phyloP scores from a whole-genome alignment of 768 basidiomycete species.

The Infundibulicybe gibba region DNA sequence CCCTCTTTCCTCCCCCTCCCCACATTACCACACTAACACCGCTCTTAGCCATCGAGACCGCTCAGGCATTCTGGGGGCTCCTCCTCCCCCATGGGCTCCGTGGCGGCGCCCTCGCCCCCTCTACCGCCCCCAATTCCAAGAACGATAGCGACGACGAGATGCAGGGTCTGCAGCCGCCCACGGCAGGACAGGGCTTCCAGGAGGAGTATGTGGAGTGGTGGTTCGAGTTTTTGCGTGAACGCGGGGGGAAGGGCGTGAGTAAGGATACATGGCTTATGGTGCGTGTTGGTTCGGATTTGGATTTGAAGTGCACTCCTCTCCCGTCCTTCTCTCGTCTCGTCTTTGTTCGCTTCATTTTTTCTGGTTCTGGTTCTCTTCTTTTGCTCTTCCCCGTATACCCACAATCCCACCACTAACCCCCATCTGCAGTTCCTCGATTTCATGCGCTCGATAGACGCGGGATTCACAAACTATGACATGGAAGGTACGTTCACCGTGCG shows the following conservation, averaged over 20 bases:
- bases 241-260: slow-evolving; percentile 73
- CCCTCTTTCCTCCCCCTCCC: slow-evolving; percentile 5
- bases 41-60: slow-evolving; percentile 67
- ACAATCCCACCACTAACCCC: no score
- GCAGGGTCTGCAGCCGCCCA: slow-evolving; percentile 43
- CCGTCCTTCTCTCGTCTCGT: background rate
- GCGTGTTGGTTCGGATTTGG: slow-evolving; percentile 16
- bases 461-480: slow-evolving; percentile 69
- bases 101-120: slow-evolving; percentile 61
- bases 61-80: slow-evolving; percentile 75
- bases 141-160: slow-evolving; percentile 44
- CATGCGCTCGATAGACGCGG: slow-evolving; percentile 67
- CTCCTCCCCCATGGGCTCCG: slow-evolving; percentile 69
- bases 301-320: background rate
- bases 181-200: no score
- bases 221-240: slow-evolving; percentile 71
- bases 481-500: slow-evolving; percentile 49
- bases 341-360: slow-evolving; percentile 1
- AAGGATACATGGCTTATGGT: slow-evolving; percentile 92
- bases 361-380: no score
- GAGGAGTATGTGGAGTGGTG: slow-evolving; percentile 64
- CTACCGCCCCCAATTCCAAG: no score
- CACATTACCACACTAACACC: background rate
- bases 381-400: no score
- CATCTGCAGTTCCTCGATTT: slow-evolving; percentile 70